Base-by-base conservation (phyloP, 257 asterid species). In the Solanum virginianum region DNA sequence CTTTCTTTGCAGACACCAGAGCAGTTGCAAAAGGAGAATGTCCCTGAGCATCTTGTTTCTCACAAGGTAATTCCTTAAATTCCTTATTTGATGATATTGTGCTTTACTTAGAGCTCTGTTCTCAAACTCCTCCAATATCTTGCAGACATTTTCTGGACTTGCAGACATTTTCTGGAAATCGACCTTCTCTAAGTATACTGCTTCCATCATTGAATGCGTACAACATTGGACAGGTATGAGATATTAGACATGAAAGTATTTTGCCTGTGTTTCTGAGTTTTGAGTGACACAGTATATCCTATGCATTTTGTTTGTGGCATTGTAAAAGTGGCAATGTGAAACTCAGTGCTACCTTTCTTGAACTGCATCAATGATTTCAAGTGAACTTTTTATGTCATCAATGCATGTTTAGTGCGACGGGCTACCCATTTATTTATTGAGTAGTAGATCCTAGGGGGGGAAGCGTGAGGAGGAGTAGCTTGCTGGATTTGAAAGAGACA, bases 81-180 rank as follows among this genome's bases (percentile, higher is more conserved):
- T 80, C 71, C 54, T 71, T 57, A 26, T 77, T 82, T 77, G 77
- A 57, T 57, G 36, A 82, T 57, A 22, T 17, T 82, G 69, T 66
- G 80, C 62, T 63, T 87, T 84, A 83, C 81, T 86, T 39, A 11
- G 43, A 79, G 60, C 26, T 79, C 26, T 29, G 9, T 79, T 53
- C 83, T 79, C 45, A 79, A 79, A 79, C 49, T 79, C 83, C 45
- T 79, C 17, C 65, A 26, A 79, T 79, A 79, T 79, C 62, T 79
- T 87, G 90, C 94, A 97, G 99, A 97, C 98, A 24, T 97, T 97
- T 91, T 90, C 98, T 18, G 99, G 99, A 70, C 62, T 79, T 87
- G 90, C 94, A 97, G 99, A 97, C 98, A 24, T 97, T 97, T 91
- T 90, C 98, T 18, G 99, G 99, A 70, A 95, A 97, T 89, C 95